Percentiles rank a stretch among this genome's conserved stretches.
Conservation (phyloP, 345 rosid species). For the Clarkia xantiana region DNA sequence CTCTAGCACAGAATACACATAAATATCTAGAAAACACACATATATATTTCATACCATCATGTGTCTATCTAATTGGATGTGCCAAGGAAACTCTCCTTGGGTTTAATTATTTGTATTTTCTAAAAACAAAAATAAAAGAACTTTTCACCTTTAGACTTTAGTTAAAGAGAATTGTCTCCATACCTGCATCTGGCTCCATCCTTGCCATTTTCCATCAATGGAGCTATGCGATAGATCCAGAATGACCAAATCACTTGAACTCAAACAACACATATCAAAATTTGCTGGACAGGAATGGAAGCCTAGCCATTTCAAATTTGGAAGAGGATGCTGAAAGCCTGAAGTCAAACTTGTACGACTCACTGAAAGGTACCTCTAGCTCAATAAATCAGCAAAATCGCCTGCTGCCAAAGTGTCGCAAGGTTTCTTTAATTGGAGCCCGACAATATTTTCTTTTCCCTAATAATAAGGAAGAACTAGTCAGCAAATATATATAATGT, state of each 20-base stretch:
- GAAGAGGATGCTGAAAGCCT: neutral
- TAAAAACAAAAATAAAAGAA: too few species aligned
- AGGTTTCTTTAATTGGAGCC: neutral
- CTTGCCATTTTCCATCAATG: neutral
- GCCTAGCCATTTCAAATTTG: neutral
- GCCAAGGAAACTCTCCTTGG: too few species aligned
- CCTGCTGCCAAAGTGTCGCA: neutral
- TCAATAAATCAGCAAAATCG: neutral
- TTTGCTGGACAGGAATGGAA: neutral
- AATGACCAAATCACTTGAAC: neutral
- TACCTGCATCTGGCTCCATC: constrained; percentile 6
- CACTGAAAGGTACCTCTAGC: neutral
- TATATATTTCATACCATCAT: too few species aligned
- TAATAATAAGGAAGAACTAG: neutral
- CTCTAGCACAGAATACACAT: too few species aligned
- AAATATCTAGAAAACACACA: too few species aligned
- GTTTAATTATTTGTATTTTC: too few species aligned
- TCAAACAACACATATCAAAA: neutral
- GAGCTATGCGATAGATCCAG: constrained; percentile 1
- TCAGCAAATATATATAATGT: neutral
- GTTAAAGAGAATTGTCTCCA: neutral
- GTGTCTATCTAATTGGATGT: too few species aligned
- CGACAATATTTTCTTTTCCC: neutral
- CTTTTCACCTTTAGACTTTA: neutral
- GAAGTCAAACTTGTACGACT: neutral